These are phyloP conservation scores for Lyophyllum shimeji DNA, from an alignment of 768 basidiomycete genomes.

Conservation along the genomic window DNA sequence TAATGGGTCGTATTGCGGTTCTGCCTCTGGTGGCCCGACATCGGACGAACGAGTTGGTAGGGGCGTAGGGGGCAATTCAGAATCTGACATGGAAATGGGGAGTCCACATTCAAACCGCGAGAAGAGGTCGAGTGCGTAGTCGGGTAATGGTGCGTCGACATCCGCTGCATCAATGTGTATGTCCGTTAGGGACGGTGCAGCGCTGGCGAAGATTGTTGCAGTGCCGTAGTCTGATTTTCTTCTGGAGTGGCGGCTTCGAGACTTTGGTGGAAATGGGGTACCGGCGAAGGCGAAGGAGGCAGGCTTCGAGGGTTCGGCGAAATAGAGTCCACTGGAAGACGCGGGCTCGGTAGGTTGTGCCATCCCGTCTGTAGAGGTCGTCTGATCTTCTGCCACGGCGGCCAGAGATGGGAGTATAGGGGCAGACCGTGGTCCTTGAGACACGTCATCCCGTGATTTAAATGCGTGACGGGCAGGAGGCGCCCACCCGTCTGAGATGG, in stretches of 20 bases:
- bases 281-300: slow-evolving; percentile 4
- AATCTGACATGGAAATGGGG: slow-evolving; percentile 2
- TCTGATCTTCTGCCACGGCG: slow-evolving; percentile 8
- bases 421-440: neutral
- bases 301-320: slow-evolving; percentile 6
- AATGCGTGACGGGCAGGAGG: slow-evolving; percentile 1
- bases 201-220: slow-evolving; percentile 14
- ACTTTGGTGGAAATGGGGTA: neutral
- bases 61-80: neutral
- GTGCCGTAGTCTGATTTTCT: slow-evolving; percentile 10
- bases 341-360: slow-evolving; percentile 2
- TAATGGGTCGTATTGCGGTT: neutral
- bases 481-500: slow-evolving; percentile 13
- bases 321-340: slow-evolving; percentile 4
- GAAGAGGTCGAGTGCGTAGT: slow-evolving; percentile 21
- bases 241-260: neutral
- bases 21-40: neutral
- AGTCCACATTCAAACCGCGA: slow-evolving; percentile 15
- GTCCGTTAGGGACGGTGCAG: neutral
- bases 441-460: neutral
- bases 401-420: neutral
- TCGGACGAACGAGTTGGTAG: neutral
- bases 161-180: slow-evolving; percentile 6
- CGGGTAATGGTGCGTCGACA: slow-evolving; percentile 15
- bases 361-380: neutral